phyloP scores from a whole-genome alignment of 306 rosid genomes.

The Ormosia emarginata region DNA sequence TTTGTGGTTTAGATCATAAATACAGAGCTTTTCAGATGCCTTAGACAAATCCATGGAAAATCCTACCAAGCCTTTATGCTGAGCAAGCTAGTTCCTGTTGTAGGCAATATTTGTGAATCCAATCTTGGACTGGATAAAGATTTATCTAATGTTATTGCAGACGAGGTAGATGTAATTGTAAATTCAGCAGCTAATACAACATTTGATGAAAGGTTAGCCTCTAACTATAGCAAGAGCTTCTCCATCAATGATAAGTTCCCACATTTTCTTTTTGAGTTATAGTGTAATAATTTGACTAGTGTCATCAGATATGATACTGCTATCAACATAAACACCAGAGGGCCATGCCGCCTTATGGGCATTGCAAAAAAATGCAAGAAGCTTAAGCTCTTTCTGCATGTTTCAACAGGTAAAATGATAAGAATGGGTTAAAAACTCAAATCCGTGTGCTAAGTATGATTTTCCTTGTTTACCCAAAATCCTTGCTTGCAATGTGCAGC shows the following conservation, averaged over 20 bases:
- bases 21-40: slow-evolving; percentile 78
- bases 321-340: slow-evolving; percentile 77
- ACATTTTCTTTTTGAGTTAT: slow-evolving; percentile 1
- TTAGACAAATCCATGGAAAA: slow-evolving; percentile 75
- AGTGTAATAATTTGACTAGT: background rate
- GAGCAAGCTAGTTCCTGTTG: slow-evolving; percentile 86
- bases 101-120: slow-evolving; percentile 73
- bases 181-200: slow-evolving; percentile 96
- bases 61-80: slow-evolving; percentile 74
- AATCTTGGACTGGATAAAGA: slow-evolving; percentile 70
- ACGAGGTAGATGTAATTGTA: slow-evolving; percentile 81
- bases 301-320: slow-evolving; percentile 74
- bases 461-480: background rate
- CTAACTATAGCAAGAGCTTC: background rate
- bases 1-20: slow-evolving; percentile 60
- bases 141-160: slow-evolving; percentile 42
- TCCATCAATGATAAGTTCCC: background rate
- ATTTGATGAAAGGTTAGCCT: slow-evolving; percentile 80
- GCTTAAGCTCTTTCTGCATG: slow-evolving; percentile 83
- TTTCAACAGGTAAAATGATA: slow-evolving; percentile 69
- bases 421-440: background rate
- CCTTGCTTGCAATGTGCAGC: slow-evolving; percentile 43
- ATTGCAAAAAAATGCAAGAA: slow-evolving; percentile 83
- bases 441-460: background rate
- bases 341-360: slow-evolving; percentile 79